Conservation (phyloP, 2,329 filamentous ascomycete species). For the Xylariomycetidae sp. region DNA sequence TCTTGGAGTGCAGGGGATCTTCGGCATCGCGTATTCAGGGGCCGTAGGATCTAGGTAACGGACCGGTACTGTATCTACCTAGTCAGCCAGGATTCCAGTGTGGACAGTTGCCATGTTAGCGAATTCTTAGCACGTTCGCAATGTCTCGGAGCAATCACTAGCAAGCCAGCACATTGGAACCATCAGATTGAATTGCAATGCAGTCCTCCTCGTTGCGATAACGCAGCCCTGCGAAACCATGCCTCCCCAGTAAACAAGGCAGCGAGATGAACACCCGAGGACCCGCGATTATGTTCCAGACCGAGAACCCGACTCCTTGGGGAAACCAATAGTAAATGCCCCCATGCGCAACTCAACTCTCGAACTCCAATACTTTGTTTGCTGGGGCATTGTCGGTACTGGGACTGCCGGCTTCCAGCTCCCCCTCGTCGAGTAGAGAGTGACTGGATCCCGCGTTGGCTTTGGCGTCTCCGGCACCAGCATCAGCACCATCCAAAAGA, state of each 20-base stretch:
- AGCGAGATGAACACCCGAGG: slow-evolving; percentile 10
- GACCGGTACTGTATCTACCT: neutral
- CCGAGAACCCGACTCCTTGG: no score
- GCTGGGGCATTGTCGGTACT: slow-evolving; percentile 23
- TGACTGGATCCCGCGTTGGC: slow-evolving; percentile 25
- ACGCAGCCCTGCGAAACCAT: slow-evolving; percentile 12
- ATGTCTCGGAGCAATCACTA: slow-evolving; percentile 16
- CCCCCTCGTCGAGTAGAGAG: slow-evolving; percentile 23
- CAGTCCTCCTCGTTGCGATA: slow-evolving; percentile 15
- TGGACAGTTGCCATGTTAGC: slow-evolving; percentile 7
- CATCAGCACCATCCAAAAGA: slow-evolving; percentile 68
- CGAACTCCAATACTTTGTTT: slow-evolving; percentile 41
- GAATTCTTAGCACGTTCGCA: slow-evolving; percentile 12
- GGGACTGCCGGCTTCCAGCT: slow-evolving; percentile 15
- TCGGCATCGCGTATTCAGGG: no score
- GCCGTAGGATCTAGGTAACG: no score
- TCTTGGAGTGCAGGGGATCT: no score
- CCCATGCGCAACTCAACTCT: slow-evolving; percentile 29
- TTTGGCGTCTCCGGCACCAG: slow-evolving; percentile 49
- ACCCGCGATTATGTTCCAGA: slow-evolving; percentile 21
- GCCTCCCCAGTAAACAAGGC: no score
- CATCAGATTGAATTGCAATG: slow-evolving; percentile 14
- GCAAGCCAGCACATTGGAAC: slow-evolving; percentile 8
- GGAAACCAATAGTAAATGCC: no score
- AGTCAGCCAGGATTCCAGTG: slow-evolving; percentile 4